Conservation (phyloP, 164 flowering plant genomes). For the Kingdonia uniflora region DNA sequence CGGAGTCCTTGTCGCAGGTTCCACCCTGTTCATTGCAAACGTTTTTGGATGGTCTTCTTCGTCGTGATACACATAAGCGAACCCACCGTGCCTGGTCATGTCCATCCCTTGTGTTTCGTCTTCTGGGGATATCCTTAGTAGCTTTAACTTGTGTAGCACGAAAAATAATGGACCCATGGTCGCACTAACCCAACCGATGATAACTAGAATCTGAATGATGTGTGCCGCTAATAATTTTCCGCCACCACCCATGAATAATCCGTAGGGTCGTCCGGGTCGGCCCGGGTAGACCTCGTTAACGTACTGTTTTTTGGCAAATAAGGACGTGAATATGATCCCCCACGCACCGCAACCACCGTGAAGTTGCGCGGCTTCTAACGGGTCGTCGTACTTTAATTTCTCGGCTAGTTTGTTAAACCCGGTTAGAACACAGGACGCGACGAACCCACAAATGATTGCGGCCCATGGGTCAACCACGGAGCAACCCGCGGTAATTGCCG, state of each 20-base stretch:
- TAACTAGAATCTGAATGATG: constrained; percentile 51
- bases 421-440: constrained; percentile 46
- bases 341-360: constrained; percentile 89
- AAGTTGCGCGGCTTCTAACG: constrained; percentile 68
- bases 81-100: constrained; percentile 72
- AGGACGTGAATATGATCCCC: constrained; percentile 71
- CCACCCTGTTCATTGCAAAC: constrained; percentile 13
- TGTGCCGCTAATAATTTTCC: constrained; percentile 59
- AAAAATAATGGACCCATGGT: constrained; percentile 70
- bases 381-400: constrained; percentile 50
- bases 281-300: constrained; percentile 47
- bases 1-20: constrained; percentile 6
- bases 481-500: constrained; percentile 66
- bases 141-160: constrained; percentile 30
- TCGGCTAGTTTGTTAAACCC: constrained; percentile 49
- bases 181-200: constrained; percentile 61
- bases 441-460: constrained; percentile 65
- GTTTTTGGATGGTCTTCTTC: constrained; percentile 17
- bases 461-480: constrained; percentile 90
- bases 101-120: constrained; percentile 89
- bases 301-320: constrained; percentile 46
- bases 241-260: constrained; percentile 78
- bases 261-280: constrained; percentile 37
- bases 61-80: constrained; percentile 49
- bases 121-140: constrained; percentile 52